These are phyloP conservation scores for Lepiota venenata DNA, from an alignment of 768 basidiomycete species.

Conservation along the genomic window DNA sequence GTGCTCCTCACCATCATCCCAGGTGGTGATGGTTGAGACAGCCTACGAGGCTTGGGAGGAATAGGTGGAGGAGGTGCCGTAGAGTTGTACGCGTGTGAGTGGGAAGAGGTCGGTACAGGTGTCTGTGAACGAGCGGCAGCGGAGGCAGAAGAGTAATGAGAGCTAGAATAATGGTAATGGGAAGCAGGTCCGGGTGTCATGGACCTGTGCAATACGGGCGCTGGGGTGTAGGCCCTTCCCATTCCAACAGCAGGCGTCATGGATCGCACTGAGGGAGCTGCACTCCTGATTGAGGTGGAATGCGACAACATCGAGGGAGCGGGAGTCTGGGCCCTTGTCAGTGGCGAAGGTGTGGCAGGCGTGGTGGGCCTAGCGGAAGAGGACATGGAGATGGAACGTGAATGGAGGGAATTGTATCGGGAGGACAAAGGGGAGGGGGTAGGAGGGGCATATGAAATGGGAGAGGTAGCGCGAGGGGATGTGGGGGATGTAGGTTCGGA, in stretches of 20 bases:
- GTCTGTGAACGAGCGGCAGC: conserved; percentile 34
- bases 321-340: conserved; percentile 39
- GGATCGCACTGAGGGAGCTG: conserved; percentile 4
- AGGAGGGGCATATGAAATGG: conserved; percentile 32
- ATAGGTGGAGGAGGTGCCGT: conserved; percentile 23
- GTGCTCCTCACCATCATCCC: conserved; percentile 58
- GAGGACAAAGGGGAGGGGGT: conserved; percentile 38
- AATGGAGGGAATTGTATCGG: conserved; percentile 50
- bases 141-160: conserved; percentile 11
- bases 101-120: conserved; percentile 37
- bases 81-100: conserved; percentile 26
- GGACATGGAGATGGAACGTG: conserved; percentile 56
- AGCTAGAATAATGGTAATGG: conserved; percentile 7
- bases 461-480: conserved; percentile 35
- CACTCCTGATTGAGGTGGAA: conserved; percentile 21
- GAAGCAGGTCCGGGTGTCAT: conserved; percentile 21
- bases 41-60: conserved; percentile 44
- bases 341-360: conserved; percentile 37
- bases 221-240: conserved; percentile 15
- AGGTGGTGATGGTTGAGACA: conserved; percentile 51
- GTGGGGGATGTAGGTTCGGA: conserved; percentile 44
- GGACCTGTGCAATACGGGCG: conserved; percentile 16
- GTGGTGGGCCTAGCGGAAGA: conserved; percentile 37
- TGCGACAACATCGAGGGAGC: conserved; percentile 28
- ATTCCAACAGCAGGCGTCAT: conserved; percentile 8